Evolutionary conservation across 2,329 filamentous ascomycete genomes (phyloP).

Genomic region (Calonectria pseudoreteaudii): DNA sequence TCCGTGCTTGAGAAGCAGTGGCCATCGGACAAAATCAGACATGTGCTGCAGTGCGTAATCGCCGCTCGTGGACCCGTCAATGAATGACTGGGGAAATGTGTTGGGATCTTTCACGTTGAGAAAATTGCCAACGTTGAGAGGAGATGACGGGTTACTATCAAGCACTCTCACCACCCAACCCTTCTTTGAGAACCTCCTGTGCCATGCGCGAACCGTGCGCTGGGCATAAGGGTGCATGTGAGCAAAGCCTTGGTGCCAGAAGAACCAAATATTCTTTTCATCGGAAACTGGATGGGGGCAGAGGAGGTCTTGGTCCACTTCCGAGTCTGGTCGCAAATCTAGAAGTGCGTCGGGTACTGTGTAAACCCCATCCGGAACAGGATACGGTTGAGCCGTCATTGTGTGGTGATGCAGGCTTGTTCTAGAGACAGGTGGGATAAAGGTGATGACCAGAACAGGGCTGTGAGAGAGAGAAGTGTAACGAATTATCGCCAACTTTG

Average conservation of each 20-base stretch:
- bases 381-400: neutral
- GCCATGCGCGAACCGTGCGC: constrained; percentile 4
- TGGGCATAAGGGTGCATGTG: constrained; percentile 10
- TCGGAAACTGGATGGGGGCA: neutral
- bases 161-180: constrained; percentile 4
- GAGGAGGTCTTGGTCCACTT: constrained; percentile 3
- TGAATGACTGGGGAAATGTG: neutral
- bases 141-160: neutral
- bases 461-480: neutral
- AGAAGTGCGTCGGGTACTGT: neutral
- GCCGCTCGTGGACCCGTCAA: neutral
- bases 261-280: constrained; percentile 15
- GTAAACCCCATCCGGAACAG: neutral
- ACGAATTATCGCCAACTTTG: neutral
- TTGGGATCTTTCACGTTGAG: neutral
- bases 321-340: neutral
- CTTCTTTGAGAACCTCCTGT: neutral
- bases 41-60: constrained; percentile 1
- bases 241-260: constrained; percentile 3
- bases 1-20: constrained; percentile 7
- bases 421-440: neutral
- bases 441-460: too few species aligned
- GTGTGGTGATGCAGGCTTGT: neutral
- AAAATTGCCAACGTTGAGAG: neutral
- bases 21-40: constrained; percentile 3